Conservation (phyloP, 148 eudicot species). For the Cornus controversa region DNA sequence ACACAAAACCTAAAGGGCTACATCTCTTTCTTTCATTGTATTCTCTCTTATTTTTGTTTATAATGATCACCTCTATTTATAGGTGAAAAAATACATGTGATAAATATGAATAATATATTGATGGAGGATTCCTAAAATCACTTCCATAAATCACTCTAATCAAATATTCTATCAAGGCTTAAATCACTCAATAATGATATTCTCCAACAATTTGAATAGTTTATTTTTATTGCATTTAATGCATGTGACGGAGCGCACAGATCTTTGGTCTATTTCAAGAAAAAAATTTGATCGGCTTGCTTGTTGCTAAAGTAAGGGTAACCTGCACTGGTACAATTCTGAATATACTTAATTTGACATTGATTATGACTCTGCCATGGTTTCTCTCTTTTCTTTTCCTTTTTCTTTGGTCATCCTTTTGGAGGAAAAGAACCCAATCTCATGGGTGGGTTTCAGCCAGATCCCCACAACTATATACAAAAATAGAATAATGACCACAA, state of each 20-base stretch:
- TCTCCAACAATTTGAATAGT: too few species aligned
- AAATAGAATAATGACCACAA: neutral
- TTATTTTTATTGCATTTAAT: neutral
- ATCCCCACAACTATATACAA: neutral
- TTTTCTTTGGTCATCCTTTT: neutral
- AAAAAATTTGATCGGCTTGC: neutral
- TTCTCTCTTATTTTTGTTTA: too few species aligned
- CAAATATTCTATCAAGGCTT: too few species aligned
- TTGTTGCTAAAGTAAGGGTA: neutral
- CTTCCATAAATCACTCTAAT: too few species aligned
- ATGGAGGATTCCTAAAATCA: too few species aligned
- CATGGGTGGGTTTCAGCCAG: neutral
- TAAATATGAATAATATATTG: too few species aligned
- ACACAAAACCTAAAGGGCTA: too few species aligned
- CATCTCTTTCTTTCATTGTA: too few species aligned
- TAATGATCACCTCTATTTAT: too few species aligned
- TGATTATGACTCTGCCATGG: neutral
- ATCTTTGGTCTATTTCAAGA: neutral
- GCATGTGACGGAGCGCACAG: neutral
- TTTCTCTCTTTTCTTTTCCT: neutral
- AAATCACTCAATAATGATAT: too few species aligned
- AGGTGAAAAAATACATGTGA: too few species aligned
- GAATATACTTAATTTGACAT: too few species aligned
- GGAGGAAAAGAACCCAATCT: neutral
- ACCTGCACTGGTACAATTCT: neutral